Evolutionary conservation across 2,329 filamentous ascomycete species (phyloP), one percentile per base, ranked within the genome.

Genomic region (Nothomitra cinnamomea): DNA sequence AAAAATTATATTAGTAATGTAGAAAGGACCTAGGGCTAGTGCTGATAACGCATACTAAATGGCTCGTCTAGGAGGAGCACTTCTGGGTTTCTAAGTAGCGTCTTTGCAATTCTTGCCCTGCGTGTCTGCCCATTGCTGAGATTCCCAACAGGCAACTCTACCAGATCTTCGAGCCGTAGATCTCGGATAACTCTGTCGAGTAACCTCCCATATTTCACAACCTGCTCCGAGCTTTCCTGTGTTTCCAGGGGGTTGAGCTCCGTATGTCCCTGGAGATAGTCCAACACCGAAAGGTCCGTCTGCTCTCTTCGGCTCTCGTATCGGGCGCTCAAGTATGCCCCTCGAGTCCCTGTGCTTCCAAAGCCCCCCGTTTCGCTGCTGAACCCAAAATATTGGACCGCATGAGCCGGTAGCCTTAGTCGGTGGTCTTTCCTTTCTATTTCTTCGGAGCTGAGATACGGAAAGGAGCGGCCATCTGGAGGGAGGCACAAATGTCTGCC

Each of bases 71-170:
- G 72, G 52, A 96, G 72, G 56, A 98, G 64, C 10, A 95, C 75
- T 65, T 94, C 85, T 0, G 92, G 92, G 52, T 76, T 76, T 5
- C 74, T 80, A 55, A 96, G 72, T 51, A 98, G 69, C 0, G 89
- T 88, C 60, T 87, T 85, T 1, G 88, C 92, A 59, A 98, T 95
- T 57, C 87, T 79, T 6, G 90, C 85, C 53, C 92, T 74, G 58
- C 90, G 75, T 5, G 85, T 90, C 67, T 98, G 92, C 0, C 92
- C 92, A 66, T 96, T 95, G 64, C 88, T 95, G 53, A 98, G 69
- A 64, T 92, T 94, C 22, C 85, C 79, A 6, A 96, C 85, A 0
- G 90, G 89, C 64, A 95, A 82, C 40, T 84, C 76, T 1, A 94
- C 70, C 47, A 96, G 71, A 7, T 75, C 70, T 0, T 74, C 70